phyloP scores from a whole-genome alignment of 148 eudicot species.

The Vaccinium myrtillus region DNA sequence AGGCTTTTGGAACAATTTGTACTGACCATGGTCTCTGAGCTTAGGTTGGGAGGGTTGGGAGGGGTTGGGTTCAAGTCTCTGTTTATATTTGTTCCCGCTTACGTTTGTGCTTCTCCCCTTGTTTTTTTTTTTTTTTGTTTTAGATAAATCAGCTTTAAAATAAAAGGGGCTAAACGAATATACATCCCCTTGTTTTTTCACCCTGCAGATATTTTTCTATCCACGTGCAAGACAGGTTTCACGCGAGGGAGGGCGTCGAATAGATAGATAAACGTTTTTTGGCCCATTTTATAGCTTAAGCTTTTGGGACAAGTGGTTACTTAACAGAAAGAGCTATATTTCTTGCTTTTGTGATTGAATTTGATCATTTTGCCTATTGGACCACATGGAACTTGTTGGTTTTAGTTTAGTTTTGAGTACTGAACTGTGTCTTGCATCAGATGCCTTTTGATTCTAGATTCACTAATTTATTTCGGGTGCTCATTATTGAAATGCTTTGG shows the following conservation, averaged over 20 bases:
- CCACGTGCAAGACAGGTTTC: not conserved
- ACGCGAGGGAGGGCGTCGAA: not conserved
- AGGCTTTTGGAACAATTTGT: not conserved
- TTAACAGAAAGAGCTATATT: not conserved
- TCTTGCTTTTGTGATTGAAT: not conserved
- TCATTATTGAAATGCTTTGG: too few species aligned
- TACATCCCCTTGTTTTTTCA: not conserved
- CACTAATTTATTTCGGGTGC: not conserved
- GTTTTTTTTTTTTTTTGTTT: too few species aligned
- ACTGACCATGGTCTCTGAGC: not conserved
- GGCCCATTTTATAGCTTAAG: too few species aligned
- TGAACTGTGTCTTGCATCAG: not conserved
- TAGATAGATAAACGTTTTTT: too few species aligned
- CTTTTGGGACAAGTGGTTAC: too few species aligned
- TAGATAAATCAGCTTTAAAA: too few species aligned
- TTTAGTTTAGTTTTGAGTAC: not conserved
- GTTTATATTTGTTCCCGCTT: not conserved
- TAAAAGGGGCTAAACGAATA: too few species aligned
- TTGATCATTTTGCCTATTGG: not conserved
- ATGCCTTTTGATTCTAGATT: not conserved
- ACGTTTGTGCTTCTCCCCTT: not conserved
- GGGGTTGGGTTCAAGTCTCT: not conserved
- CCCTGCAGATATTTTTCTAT: not conserved
- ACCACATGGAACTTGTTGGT: not conserved
- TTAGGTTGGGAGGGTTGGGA: not conserved